These are phyloP conservation scores for Fusarium sarcochroum DNA, from an alignment of 2,329 filamentous ascomycete genomes.

Conservation along the genomic window DNA sequence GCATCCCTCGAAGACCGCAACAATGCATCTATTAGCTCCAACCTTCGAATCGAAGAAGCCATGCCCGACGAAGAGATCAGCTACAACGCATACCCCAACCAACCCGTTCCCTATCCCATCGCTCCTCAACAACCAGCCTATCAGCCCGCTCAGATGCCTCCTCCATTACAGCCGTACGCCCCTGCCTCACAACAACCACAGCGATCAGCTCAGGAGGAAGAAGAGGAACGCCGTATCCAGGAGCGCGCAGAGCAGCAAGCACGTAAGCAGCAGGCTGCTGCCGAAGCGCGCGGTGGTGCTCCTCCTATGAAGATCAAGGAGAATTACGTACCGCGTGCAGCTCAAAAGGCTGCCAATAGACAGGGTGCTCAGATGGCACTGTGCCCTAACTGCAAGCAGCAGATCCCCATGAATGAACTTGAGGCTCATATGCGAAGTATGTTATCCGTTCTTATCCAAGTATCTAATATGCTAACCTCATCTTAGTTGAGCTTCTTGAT, in stretches of 20 bases:
- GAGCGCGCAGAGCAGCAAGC: slow-evolving; percentile 72
- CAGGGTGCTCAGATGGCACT: slow-evolving; percentile 77
- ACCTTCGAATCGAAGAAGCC: slow-evolving; percentile 92
- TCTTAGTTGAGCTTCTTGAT: slow-evolving; percentile 87
- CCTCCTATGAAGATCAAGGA: slow-evolving; percentile 90
- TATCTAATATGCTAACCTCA: slow-evolving; percentile 52
- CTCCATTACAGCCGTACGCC: slow-evolving; percentile 54
- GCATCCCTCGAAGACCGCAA: slow-evolving; percentile 96
- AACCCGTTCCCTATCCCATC: slow-evolving; percentile 57
- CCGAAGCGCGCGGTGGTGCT: slow-evolving; percentile 78
- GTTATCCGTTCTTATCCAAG: slow-evolving; percentile 39
- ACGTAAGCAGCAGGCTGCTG: slow-evolving; percentile 81
- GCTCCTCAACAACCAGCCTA: slow-evolving; percentile 55
- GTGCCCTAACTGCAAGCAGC: slow-evolving; percentile 94
- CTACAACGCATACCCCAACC: slow-evolving; percentile 63
- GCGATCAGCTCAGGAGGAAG: slow-evolving; percentile 67
- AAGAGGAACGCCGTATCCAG: slow-evolving; percentile 74
- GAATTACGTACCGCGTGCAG: slow-evolving; percentile 90
- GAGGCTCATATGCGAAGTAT: slow-evolving; percentile 92
- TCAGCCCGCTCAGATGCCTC: slow-evolving; percentile 56
- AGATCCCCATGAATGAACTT: slow-evolving; percentile 88
- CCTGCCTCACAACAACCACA: slow-evolving; percentile 49
- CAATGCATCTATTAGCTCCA: slow-evolving; percentile 85
- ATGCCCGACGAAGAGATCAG: slow-evolving; percentile 83
- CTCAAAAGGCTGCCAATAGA: slow-evolving; percentile 77